Conservation (phyloP, 768 basidiomycete species). For the Leccinellum luteum region DNA sequence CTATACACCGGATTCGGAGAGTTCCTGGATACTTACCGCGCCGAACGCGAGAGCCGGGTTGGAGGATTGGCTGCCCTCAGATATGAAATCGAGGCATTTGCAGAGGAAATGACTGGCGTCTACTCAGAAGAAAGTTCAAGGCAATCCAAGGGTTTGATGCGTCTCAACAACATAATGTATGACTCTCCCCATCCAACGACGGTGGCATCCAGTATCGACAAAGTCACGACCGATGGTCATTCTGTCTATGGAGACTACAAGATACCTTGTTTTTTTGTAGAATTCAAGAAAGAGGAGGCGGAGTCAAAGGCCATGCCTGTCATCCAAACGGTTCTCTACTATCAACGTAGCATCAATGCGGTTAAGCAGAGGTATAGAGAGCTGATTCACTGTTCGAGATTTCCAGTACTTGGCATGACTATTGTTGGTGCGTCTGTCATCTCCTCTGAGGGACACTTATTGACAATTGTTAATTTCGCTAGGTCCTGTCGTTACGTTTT, state of each 20-base stretch:
- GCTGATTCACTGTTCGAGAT: not conserved
- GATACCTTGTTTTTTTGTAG: not conserved
- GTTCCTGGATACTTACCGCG: not conserved
- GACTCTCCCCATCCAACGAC: not conserved
- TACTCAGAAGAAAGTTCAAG: not conserved
- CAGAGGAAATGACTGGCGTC: not conserved
- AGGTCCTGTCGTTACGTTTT: not conserved
- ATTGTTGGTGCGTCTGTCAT: not conserved
- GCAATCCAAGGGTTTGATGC: not conserved
- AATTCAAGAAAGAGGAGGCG: not conserved
- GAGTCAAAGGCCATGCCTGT: not conserved
- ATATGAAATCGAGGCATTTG: not conserved
- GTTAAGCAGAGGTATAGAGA: not conserved
- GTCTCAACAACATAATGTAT: not conserved
- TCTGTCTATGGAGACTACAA: no score
- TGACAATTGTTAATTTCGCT: not conserved
- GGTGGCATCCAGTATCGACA: not conserved
- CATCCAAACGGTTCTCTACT: not conserved
- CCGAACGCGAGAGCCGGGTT: not conserved
- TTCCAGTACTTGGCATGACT: not conserved
- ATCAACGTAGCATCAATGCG: not conserved
- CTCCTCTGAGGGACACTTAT: not conserved
- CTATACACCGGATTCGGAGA: not conserved
- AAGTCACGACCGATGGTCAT: not conserved
- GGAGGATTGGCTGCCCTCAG: not conserved